A percentile compares a stretch with the other conserved stretches of the same genome.
phyloP scores from a whole-genome alignment of 108 stramenopile species.

The Skeletonema potamos region DNA sequence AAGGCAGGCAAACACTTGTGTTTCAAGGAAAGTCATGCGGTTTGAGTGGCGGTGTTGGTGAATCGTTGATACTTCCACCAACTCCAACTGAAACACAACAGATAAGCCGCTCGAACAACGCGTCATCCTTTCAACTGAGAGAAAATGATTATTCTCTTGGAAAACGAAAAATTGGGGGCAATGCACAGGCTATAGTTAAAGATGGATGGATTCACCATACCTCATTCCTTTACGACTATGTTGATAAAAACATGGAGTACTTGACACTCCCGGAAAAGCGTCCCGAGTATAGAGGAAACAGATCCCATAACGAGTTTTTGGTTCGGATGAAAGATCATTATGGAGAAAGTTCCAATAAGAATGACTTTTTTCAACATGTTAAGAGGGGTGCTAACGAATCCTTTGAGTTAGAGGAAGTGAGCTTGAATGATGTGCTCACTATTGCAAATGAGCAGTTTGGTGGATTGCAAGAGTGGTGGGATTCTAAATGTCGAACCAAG shows the following conservation, averaged over 20 bases:
- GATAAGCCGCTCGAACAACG: neutral
- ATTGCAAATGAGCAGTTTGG: conserved; percentile 55
- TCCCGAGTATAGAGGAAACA: conserved; percentile 88
- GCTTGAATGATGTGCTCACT: conserved; percentile 44
- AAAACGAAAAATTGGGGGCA: conserved; percentile 91
- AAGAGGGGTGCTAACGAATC: conserved; percentile 16
- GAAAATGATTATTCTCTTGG: conserved; percentile 93
- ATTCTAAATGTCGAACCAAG: conserved; percentile 62
- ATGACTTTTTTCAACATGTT: conserved; percentile 51
- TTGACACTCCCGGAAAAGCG: conserved; percentile 84
- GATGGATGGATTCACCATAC: conserved; percentile 94
- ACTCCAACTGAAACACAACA: neutral
- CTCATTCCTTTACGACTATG: conserved; percentile 90
- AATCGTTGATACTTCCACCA: conserved; percentile 15
- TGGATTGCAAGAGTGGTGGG: conserved; percentile 62
- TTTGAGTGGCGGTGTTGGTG: conserved; percentile 32
- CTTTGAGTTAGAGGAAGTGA: conserved; percentile 21
- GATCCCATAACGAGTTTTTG: conserved; percentile 85
- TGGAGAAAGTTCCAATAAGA: conserved; percentile 23
- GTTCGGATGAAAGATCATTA: conserved; percentile 64
- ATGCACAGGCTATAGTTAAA: conserved; percentile 90
- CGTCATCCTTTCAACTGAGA: conserved; percentile 51
- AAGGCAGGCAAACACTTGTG: conserved; percentile 46
- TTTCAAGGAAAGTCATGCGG: conserved; percentile 61
- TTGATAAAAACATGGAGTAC: conserved; percentile 72